These are phyloP conservation scores for Furcasterigmium furcatum DNA, from an alignment of 2,329 filamentous ascomycete genomes.

Conservation along the genomic window DNA sequence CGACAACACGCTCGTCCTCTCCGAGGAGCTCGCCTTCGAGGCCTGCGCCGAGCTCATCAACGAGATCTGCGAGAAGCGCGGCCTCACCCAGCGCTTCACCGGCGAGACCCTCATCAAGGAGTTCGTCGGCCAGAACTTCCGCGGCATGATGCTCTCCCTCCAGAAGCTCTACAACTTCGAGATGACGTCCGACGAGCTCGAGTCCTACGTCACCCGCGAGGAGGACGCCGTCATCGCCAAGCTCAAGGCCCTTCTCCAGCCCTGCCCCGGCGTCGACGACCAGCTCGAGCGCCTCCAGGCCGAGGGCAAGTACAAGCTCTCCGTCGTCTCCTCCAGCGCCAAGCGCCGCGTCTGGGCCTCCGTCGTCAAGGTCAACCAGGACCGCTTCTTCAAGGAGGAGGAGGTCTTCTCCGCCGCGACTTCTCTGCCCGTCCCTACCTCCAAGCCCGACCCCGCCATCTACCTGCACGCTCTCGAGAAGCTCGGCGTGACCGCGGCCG, in stretches of 20 bases:
- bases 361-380: slow-evolving; percentile 75
- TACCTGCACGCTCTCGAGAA: slow-evolving; percentile 75
- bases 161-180: slow-evolving; percentile 73
- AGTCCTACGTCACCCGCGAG: slow-evolving; percentile 72
- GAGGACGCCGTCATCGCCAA: slow-evolving; percentile 82
- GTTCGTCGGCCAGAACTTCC: slow-evolving; percentile 94
- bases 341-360: slow-evolving; percentile 74
- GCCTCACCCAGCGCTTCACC: slow-evolving; percentile 67
- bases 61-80: slow-evolving; percentile 69
- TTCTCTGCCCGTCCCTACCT: slow-evolving; percentile 74
- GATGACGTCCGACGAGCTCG: slow-evolving; percentile 64
- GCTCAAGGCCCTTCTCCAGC: slow-evolving; percentile 63
- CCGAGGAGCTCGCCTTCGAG: slow-evolving; percentile 87
- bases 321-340: slow-evolving; percentile 80
- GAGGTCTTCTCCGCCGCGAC: slow-evolving; percentile 80
- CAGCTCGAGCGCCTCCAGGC: slow-evolving; percentile 63
- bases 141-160: slow-evolving; percentile 79
- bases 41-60: slow-evolving; percentile 89
- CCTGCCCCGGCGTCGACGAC: slow-evolving; percentile 66
- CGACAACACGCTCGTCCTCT: slow-evolving; percentile 92
- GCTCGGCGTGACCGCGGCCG: slow-evolving; percentile 66
- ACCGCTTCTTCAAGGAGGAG: slow-evolving; percentile 73
- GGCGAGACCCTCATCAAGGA: slow-evolving; percentile 75
- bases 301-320: slow-evolving; percentile 64
- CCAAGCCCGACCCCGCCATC: slow-evolving; percentile 87